Conservation (phyloP, 768 basidiomycete species). For the Mycena floridula region DNA sequence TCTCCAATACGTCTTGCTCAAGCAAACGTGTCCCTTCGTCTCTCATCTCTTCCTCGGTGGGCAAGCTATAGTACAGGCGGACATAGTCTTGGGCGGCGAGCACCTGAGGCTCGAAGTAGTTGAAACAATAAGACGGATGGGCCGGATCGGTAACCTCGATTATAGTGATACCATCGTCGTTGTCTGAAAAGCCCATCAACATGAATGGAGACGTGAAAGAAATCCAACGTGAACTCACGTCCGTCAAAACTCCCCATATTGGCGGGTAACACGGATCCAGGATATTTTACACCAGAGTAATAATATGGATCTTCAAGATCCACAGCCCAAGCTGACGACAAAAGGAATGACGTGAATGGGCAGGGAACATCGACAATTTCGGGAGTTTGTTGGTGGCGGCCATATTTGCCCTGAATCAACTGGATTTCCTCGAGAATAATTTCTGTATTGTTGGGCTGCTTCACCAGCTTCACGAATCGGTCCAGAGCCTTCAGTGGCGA, state of each 20-base stretch:
- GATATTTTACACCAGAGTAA: conserved; percentile 3
- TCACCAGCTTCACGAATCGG: conserved; percentile 16
- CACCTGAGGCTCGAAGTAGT: not conserved
- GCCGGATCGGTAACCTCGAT: conserved; percentile 20
- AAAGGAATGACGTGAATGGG: conserved; percentile 11
- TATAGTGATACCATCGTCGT: conserved; percentile 25
- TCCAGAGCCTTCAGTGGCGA: conserved; percentile 12
- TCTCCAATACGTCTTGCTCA: conserved; percentile 10
- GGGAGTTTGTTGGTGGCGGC: conserved; percentile 1
- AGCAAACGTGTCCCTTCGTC: not conserved
- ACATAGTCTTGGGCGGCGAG: conserved; percentile 13
- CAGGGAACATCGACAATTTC: conserved; percentile 10
- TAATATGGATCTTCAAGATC: conserved; percentile 8
- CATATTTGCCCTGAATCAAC: conserved; percentile 17
- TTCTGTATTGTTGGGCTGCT: conserved; percentile 17
- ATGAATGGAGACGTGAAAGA: not conserved
- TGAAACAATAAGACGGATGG: conserved; percentile 19
- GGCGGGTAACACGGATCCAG: conserved; percentile 6
- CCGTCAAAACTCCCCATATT: conserved; percentile 9
- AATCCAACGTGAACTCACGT: too few relatives aligned
- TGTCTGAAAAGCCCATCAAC: conserved; percentile 11
- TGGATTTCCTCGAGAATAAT: conserved; percentile 16
- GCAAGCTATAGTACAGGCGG: conserved; percentile 11
- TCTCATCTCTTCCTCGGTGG: not conserved
- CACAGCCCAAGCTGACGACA: conserved; percentile 11